Evolutionary conservation across 495 filamentous ascomycete genomes (phyloP).

Genomic region (Neurospora terricola): DNA sequence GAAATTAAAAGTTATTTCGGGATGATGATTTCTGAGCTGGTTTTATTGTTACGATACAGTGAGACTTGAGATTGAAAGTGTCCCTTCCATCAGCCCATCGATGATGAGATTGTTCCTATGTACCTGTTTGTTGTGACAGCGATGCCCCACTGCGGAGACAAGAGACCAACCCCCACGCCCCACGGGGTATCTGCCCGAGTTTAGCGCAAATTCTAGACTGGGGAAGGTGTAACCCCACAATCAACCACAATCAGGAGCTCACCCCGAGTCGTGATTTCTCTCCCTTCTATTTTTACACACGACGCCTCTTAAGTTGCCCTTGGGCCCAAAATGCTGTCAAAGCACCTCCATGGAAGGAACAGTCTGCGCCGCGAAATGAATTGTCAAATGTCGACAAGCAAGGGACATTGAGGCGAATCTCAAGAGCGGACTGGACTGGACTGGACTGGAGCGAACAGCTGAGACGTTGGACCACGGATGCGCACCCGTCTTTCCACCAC

Average conservation of each 20-base stretch:
- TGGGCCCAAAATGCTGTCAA: background rate
- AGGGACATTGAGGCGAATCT: background rate
- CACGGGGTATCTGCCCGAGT: conserved; percentile 17
- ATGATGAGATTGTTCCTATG: background rate
- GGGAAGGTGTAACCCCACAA: conserved; percentile 16
- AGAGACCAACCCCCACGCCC: conserved; percentile 20
- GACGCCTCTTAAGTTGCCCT: background rate
- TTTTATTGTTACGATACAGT: background rate
- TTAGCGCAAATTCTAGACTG: conserved; percentile 1
- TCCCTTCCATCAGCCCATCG: background rate
- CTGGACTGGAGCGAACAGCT: background rate
- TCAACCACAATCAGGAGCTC: background rate
- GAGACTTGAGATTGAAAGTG: background rate
- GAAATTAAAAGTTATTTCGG: background rate
- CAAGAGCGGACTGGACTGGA: background rate
- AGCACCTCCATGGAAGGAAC: background rate
- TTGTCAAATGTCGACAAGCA: background rate
- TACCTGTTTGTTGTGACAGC: background rate
- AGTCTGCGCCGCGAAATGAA: background rate
- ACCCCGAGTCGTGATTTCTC: background rate
- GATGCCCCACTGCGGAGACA: background rate
- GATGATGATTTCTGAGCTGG: background rate
- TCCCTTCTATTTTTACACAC: background rate
- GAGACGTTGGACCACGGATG: background rate
- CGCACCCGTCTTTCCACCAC: background rate